Base-by-base conservation (phyloP, 345 rosid genomes). In the Boechera stricta region DNA sequence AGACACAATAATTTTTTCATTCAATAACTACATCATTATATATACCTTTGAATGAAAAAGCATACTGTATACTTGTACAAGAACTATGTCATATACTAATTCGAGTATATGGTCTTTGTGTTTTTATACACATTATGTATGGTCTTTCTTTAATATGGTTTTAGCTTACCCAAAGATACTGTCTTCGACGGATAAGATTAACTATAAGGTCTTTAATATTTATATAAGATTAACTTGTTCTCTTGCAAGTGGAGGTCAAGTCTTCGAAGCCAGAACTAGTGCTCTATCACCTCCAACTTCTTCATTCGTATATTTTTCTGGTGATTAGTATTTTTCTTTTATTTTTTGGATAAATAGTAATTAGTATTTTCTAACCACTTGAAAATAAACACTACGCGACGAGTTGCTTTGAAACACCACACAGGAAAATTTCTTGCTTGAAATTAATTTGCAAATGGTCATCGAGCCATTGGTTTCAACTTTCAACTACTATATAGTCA, bases 111-210 rank as follows among this genome's bases (percentile, higher is more conserved):
- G 59, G 32, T 55, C 54, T 71, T 71, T 39, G 56, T 38, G 39
- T 61, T 28, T 42, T 69, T 10, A 21, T 21, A 38, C 29, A 55
- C 47, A 18, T 13, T 49, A 21, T 21, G 21, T 21, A 9, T 54
- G 18, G 80, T 77, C 80, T 62, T 77, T 77, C 66, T 77, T 63
- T 70, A 61, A 5, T 55, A 28, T 63, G 65, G 45, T 62, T 77
- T 69, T 62, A 56, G 66, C 36, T 54, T 64, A 55, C 72, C 72
- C 38, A 64, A 71, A 64, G 2, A 77, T 55, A 48, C 64, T 33
- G 54, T 60, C 69, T 53, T 62, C 71, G 26, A 62, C 52, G 55
- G 16, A n/a, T n/a, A n/a, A n/a, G n/a, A n/a, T n/a, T n/a, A n/a
- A n/a, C n/a, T n/a, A n/a, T n/a, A n/a, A n/a, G n/a, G n/a, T n/a